phyloP scores from a whole-genome alignment of 2,329 filamentous ascomycete species.

The Didymella exigua region DNA sequence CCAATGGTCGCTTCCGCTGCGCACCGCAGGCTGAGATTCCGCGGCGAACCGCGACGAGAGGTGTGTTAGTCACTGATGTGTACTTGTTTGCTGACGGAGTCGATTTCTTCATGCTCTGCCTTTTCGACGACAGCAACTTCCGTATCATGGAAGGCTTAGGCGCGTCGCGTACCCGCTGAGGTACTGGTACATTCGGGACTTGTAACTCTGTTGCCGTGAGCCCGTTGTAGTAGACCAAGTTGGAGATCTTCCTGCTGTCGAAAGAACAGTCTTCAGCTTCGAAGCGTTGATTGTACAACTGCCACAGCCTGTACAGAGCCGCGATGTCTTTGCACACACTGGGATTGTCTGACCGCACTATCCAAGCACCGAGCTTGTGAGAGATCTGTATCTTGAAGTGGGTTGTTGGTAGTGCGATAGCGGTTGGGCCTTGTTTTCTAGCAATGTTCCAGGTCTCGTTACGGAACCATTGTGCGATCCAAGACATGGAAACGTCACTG shows the following conservation, averaged over 20 bases:
- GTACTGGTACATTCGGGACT: slow-evolving; percentile 20
- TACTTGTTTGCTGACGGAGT: background rate
- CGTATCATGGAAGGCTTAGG: background rate
- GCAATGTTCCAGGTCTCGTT: slow-evolving; percentile 40
- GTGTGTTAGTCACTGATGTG: background rate
- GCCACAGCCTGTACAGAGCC: background rate
- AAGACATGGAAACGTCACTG: slow-evolving; percentile 40
- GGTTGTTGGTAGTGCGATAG: slow-evolving; percentile 26
- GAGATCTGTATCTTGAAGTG: slow-evolving; percentile 35
- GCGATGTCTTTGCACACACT: slow-evolving; percentile 22
- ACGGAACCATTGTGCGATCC: slow-evolving; percentile 46
- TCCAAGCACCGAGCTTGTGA: slow-evolving; percentile 19
- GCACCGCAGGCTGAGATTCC: background rate
- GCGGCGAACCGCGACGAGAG: background rate
- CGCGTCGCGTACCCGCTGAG: slow-evolving; percentile 12
- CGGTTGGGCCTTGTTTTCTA: slow-evolving; percentile 26
- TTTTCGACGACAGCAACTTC: background rate
- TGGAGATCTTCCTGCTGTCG: background rate
- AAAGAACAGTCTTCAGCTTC: background rate
- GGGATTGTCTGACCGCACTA: slow-evolving; percentile 23
- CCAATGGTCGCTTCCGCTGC: slow-evolving; percentile 3
- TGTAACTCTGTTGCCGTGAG: slow-evolving; percentile 23
- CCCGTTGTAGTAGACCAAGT: slow-evolving; percentile 11
- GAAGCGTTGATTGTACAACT: background rate
- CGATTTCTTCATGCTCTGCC: background rate